phyloP scores from a whole-genome alignment of 2,329 filamentous ascomycete species.

The Ascosphaera aggregata region DNA sequence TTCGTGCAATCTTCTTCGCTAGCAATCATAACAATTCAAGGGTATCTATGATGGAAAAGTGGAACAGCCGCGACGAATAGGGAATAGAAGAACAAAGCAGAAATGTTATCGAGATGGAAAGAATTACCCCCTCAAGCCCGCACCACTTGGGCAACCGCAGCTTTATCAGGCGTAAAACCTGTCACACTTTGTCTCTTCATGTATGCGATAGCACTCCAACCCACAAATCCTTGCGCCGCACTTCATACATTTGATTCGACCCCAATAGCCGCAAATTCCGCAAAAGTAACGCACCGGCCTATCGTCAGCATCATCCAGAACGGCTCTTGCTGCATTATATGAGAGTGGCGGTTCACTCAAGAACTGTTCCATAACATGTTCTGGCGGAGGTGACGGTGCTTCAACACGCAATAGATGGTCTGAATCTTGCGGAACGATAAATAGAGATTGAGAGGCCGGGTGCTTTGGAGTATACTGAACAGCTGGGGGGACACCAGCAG shows the following conservation, averaged over 20 bases:
- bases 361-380: constrained; percentile 21
- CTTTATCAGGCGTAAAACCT: constrained; percentile 13
- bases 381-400: constrained; percentile 20
- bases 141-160: background rate
- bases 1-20: too few species aligned
- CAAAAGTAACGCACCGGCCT: constrained; percentile 20
- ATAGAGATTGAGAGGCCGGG: background rate
- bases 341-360: constrained; percentile 23
- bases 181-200: constrained; percentile 24
- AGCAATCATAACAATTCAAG: background rate
- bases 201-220: constrained; percentile 22
- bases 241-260: constrained; percentile 23
- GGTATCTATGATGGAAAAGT: background rate
- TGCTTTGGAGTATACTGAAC: background rate
- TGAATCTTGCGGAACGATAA: constrained; percentile 11
- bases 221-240: constrained; percentile 24
- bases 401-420: constrained; percentile 20
- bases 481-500: background rate
- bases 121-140: background rate
- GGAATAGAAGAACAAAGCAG: too few species aligned
- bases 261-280: constrained; percentile 27
- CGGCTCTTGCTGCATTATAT: constrained; percentile 22
- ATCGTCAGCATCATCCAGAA: constrained; percentile 10
- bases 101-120: background rate
- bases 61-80: too few species aligned